Evolutionary conservation across 805 yeast species (phyloP).

Genomic region (Zygosaccharomyces lentus): DNA sequence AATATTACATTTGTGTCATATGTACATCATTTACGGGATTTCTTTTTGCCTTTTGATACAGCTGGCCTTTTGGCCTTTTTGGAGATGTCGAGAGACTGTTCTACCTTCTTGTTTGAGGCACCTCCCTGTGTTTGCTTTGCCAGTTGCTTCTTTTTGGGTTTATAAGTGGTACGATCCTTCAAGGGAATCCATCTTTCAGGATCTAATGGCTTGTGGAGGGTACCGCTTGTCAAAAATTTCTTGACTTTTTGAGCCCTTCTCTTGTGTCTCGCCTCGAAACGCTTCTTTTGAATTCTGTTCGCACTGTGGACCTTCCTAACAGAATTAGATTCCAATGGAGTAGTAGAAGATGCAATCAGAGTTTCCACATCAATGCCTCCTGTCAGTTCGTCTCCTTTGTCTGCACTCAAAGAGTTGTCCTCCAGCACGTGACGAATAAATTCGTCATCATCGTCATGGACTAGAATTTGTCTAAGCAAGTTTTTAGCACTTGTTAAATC

Average conservation of each 20-base stretch:
- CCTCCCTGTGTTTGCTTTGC: slow-evolving; percentile 62
- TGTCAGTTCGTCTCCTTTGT: slow-evolving; percentile 19
- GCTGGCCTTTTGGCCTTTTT: slow-evolving; percentile 18
- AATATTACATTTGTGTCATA: slow-evolving; percentile 8
- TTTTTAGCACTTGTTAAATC: slow-evolving; percentile 16
- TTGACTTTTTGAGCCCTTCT: slow-evolving; percentile 22
- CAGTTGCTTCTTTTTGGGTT: slow-evolving; percentile 58
- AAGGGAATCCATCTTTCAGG: slow-evolving; percentile 90
- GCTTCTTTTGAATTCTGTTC: slow-evolving; percentile 30
- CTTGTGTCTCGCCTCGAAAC: slow-evolving; percentile 23
- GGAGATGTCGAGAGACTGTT: slow-evolving; percentile 32
- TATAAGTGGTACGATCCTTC: slow-evolving; percentile 79
- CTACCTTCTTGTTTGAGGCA: slow-evolving; percentile 41
- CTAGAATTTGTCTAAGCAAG: slow-evolving; percentile 15
- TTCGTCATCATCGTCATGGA: slow-evolving; percentile 14
- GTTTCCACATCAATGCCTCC: slow-evolving; percentile 21
- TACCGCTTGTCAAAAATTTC: slow-evolving; percentile 20
- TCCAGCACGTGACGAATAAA: slow-evolving; percentile 12
- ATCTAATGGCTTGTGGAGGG: slow-evolving; percentile 43
- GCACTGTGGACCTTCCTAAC: slow-evolving; percentile 10
- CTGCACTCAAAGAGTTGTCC: slow-evolving; percentile 13
- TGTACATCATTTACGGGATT: slow-evolving; percentile 22
- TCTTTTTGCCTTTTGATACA: slow-evolving; percentile 21
- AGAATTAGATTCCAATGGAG: slow-evolving; percentile 17
- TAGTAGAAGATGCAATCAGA: slow-evolving; percentile 20